Evolutionary conservation across 306 rosid genomes (phyloP), one percentile per base, ranked within the genome.

Genomic region (Trifolium dubium): DNA sequence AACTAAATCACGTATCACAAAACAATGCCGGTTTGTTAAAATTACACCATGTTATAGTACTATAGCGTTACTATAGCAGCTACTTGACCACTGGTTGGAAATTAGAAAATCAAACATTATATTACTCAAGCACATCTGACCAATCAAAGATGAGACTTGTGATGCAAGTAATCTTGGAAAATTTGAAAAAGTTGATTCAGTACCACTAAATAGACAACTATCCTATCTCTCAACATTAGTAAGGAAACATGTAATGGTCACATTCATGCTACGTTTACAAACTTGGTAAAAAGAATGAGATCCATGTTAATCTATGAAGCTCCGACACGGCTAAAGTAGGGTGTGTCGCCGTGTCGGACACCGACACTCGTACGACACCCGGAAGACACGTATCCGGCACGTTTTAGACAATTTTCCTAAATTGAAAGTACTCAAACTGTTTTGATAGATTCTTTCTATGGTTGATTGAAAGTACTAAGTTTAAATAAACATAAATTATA

Each of bases 191-290:
- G 71, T 50, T 61, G 56, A 61, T 50, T 61, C 9, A 69, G 44
- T 43, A 19, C 44, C 43, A 47, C 60, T 66, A 59, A 68, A 43
- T 54, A 69, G 71, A 29, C 55, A 77, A 58, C 81, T 13, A 58
- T 3, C 61, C 37, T 62, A 34, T 60, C 43, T 67, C 32, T 19
- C 13, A 5, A n/a, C 10, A 47, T 61, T 10, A 10, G 34, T 50
- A 69, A 49, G 49, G 46, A 69, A 69, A 13, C 71, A 37, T 59
- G 14, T 29, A 79, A 34, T 23, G 8, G 8, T 10, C 30, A 70
- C 34, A 15, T 29, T 43, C 41, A 44, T 23, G 14, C 56, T 14
- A 49, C 4, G 13, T 37, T 56, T 76, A 49, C 47, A 39, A 40
- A 40, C 19, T 40, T 53, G 17, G 67, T 43, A n/a, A 58, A 65